phyloP scores from a whole-genome alignment of 2,329 filamentous ascomycete species.

The Diaporthe sp. region DNA sequence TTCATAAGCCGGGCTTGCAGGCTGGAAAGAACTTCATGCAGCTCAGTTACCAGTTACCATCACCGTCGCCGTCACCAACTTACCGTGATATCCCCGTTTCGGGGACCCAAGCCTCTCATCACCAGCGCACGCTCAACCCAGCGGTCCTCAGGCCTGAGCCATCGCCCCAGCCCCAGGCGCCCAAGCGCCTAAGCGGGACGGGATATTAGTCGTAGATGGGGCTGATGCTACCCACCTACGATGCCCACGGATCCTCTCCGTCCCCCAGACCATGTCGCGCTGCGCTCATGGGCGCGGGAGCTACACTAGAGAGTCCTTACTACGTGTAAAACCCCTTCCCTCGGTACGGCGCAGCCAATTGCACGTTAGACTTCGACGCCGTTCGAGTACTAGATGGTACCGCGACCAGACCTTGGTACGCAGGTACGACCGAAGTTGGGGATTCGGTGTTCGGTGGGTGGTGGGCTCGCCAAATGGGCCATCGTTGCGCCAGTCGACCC shows the following conservation, averaged over 20 bases:
- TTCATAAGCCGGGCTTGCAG: background rate
- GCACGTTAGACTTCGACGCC: slow-evolving; percentile 8
- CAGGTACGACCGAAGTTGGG: background rate
- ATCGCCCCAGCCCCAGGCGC: slow-evolving; percentile 15
- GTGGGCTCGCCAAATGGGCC: slow-evolving; percentile 4
- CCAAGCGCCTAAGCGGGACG: slow-evolving; percentile 18
- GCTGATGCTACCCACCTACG: slow-evolving; percentile 13
- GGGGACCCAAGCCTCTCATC: background rate
- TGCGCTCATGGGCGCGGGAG: slow-evolving; percentile 12
- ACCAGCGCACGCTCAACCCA: background rate
- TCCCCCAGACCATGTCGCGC: background rate
- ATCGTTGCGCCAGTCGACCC: background rate
- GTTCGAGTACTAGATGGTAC: background rate
- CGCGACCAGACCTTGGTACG: background rate
- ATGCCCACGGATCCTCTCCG: slow-evolving; percentile 26
- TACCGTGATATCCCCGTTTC: background rate
- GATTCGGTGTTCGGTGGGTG: background rate
- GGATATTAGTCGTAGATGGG: background rate
- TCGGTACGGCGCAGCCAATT: background rate
- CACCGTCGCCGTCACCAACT: background rate
- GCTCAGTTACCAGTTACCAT: background rate
- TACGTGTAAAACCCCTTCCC: background rate
- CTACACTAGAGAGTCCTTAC: slow-evolving; percentile 8
- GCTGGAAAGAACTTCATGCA: background rate
- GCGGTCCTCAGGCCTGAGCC: background rate